These are phyloP conservation scores for Penicillium flavigenum DNA, from an alignment of 495 filamentous ascomycete species.

Conservation along the genomic window DNA sequence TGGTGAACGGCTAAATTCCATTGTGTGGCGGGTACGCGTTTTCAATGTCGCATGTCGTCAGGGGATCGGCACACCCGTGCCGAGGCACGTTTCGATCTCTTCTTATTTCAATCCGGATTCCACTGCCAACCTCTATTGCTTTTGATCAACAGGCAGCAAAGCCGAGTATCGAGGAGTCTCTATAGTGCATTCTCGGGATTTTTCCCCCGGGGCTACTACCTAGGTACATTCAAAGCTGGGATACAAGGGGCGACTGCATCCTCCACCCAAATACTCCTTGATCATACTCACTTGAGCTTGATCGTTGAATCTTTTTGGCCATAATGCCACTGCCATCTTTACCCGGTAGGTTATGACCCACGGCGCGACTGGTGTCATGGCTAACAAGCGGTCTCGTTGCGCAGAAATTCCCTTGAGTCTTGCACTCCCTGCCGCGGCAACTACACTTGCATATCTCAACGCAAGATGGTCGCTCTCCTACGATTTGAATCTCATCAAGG, in stretches of 20 bases:
- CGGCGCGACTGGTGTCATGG: not conserved
- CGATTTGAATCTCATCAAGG: slow-evolving; percentile 58
- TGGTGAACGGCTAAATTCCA: not conserved
- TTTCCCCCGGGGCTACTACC: not conserved
- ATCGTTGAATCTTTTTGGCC: not conserved
- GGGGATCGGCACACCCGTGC: slow-evolving; percentile 12
- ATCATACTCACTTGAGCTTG: not conserved
- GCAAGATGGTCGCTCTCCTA: slow-evolving; percentile 66
- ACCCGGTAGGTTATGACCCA: slow-evolving; percentile 13
- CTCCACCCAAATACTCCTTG: not conserved
- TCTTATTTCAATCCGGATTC: not conserved
- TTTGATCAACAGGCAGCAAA: not conserved
- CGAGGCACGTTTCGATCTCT: slow-evolving; percentile 15
- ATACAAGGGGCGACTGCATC: not conserved
- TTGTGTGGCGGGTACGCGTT: not conserved
- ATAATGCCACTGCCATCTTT: slow-evolving; percentile 13
- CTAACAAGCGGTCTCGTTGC: not conserved
- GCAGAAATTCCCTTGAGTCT: slow-evolving; percentile 48
- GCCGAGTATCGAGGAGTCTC: not conserved
- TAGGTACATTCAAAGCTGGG: not conserved
- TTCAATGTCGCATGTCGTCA: not conserved
- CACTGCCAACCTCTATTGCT: not conserved
- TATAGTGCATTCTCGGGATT: not conserved
- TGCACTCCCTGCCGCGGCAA: slow-evolving; percentile 63
- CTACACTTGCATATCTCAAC: slow-evolving; percentile 77